These are phyloP conservation scores for Begonia fuchsioides DNA, from an alignment of 306 rosid species.

Conservation along the genomic window DNA sequence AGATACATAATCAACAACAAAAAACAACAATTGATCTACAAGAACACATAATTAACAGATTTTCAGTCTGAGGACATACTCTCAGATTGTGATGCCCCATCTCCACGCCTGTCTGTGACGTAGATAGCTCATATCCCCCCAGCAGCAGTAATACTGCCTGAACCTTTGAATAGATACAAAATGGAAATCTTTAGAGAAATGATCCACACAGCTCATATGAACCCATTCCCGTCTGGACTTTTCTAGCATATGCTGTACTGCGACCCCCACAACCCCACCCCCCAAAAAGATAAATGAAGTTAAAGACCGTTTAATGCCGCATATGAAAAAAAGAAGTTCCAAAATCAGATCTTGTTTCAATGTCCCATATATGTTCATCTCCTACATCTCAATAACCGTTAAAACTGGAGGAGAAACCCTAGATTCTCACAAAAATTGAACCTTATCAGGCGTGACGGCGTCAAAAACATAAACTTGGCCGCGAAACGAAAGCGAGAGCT, in stretches of 20 bases:
- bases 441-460: slow-evolving; percentile 83
- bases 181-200: neutral
- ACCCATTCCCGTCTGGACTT: too few relatives aligned
- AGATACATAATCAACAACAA: neutral
- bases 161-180: slow-evolving; percentile 32
- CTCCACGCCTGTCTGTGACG: slow-evolving; percentile 40
- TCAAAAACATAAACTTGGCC: slow-evolving; percentile 91
- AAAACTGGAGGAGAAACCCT: slow-evolving; percentile 7
- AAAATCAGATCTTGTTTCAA: neutral
- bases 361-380: neutral
- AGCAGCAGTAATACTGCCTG: slow-evolving; percentile 70
- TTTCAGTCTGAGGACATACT: slow-evolving; percentile 29
- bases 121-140: slow-evolving; percentile 62
- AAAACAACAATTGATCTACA: neutral
- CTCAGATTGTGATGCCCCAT: slow-evolving; percentile 33
- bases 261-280: neutral
- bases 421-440: slow-evolving; percentile 4
- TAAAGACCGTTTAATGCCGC: neutral
- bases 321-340: too few relatives aligned
- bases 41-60: slow-evolving; percentile 2
- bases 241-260: slow-evolving; percentile 3
- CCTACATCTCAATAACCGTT: neutral
- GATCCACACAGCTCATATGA: neutral
- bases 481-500: slow-evolving; percentile 85
- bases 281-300: neutral